Evolutionary conservation across 2,329 filamentous ascomycete species (phyloP).

Genomic region (Thielaviopsis euricoi): DNA sequence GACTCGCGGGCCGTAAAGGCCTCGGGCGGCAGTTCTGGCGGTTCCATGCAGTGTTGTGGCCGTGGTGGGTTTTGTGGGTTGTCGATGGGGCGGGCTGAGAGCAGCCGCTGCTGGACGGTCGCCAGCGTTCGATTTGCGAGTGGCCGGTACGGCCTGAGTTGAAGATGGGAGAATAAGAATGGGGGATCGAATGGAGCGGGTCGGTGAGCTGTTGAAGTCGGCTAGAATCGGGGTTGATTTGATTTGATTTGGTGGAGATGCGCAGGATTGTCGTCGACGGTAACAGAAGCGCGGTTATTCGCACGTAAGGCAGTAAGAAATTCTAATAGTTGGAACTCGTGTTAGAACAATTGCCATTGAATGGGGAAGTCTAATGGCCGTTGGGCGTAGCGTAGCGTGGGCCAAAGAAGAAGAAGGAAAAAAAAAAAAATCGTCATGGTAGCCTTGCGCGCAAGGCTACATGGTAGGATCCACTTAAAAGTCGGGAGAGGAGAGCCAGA

Average conservation of each 20-base stretch:
- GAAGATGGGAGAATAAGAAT: neutral
- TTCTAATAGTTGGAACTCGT: neutral
- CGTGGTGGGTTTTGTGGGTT: neutral
- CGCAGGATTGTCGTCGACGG: neutral
- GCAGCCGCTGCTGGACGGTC: neutral
- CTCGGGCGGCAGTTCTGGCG: slow-evolving; percentile 11
- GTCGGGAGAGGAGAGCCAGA: neutral
- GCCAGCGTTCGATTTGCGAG: neutral
- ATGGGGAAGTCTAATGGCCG: too few relatives aligned
- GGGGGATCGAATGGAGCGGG: neutral
- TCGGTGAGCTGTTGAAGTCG: neutral
- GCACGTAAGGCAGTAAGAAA: neutral
- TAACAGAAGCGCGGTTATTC: neutral
- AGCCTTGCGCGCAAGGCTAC: neutral
- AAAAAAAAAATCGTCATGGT: neutral
- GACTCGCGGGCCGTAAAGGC: slow-evolving; percentile 74
- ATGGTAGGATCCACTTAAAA: neutral
- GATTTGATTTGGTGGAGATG: too few relatives aligned
- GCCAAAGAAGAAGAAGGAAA: too few relatives aligned
- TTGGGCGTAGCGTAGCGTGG: too few relatives aligned
- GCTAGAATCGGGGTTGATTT: neutral
- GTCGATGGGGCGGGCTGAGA: neutral
- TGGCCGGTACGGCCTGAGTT: neutral
- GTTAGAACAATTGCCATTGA: neutral
- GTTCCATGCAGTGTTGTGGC: slow-evolving; percentile 9